Percentiles rank a stretch among this genome's conserved stretches.
phyloP scores from a whole-genome alignment of 768 basidiomycete genomes.

The Leccinum broughii region DNA sequence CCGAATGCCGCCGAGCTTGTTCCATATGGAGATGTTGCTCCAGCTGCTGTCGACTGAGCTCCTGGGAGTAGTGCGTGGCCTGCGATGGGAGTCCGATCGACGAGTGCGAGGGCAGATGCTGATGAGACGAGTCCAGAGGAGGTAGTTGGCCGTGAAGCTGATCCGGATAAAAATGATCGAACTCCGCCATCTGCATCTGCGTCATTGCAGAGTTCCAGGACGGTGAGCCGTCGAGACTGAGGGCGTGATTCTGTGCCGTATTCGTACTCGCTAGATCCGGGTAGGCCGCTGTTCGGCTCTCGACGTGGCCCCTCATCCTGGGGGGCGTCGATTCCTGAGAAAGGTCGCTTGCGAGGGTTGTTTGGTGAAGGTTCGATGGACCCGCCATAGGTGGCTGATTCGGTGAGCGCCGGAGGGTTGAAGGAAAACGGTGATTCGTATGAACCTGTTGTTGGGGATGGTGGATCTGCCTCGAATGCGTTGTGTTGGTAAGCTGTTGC shows the following conservation, averaged over 20 bases:
- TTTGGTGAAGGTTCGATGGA: conserved; percentile 35
- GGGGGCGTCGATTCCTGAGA: conserved; percentile 53
- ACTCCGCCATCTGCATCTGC: conserved; percentile 44
- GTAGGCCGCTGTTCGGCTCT: conserved; percentile 33
- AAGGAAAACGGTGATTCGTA: conserved; percentile 78
- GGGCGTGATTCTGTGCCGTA: conserved; percentile 76
- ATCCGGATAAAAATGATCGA: conserved; percentile 48
- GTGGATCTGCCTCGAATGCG: conserved; percentile 34
- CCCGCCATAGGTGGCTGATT: conserved; percentile 33
- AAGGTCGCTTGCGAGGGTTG: conserved; percentile 64
- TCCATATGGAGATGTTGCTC: conserved; percentile 40
- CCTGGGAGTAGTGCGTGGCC: conserved; percentile 46
- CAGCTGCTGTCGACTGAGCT: conserved; percentile 46
- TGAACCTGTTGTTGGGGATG: conserved; percentile 31
- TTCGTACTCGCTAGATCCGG: conserved; percentile 50
- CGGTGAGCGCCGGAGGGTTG: conserved; percentile 61
- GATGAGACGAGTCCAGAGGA: conserved; percentile 47
- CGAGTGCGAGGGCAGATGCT: conserved; percentile 50
- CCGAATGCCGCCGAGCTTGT: conserved; percentile 34
- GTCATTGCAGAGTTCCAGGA: conserved; percentile 91
- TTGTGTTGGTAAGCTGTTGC: conserved; percentile 32
- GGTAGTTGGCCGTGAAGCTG: conserved; percentile 44
- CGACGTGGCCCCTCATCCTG: conserved; percentile 43
- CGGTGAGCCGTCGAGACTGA: conserved; percentile 75
- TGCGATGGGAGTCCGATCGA: conserved; percentile 43